Evolutionary conservation across 345 rosid species (phyloP).

Genomic region (Citrus cavaleriei): DNA sequence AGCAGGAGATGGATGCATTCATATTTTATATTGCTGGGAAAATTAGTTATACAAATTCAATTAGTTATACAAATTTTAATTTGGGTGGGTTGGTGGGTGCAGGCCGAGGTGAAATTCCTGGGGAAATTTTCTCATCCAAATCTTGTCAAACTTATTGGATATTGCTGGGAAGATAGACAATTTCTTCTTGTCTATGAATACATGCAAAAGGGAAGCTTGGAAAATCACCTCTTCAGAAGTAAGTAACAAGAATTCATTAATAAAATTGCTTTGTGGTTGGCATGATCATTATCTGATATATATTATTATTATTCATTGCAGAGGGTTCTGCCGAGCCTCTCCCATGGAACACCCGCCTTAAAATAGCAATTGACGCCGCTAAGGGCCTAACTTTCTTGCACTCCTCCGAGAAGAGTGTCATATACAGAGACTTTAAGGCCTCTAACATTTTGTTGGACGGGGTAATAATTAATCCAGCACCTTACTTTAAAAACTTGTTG

Average conservation of each 20-base stretch:
- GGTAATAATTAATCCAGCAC: constrained; percentile 27
- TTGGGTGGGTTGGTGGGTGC: constrained; percentile 1
- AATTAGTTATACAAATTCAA: neutral
- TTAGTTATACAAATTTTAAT: neutral
- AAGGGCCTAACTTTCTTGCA: constrained; percentile 71
- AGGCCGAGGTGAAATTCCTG: constrained; percentile 78
- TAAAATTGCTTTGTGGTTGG: no score
- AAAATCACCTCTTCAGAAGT: constrained; percentile 73
- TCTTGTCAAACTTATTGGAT: constrained; percentile 77
- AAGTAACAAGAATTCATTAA: constrained; percentile 8
- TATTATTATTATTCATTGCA: constrained; percentile 14
- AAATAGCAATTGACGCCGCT: constrained; percentile 78
- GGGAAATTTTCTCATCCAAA: constrained; percentile 85
- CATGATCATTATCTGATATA: neutral
- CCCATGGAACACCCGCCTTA: constrained; percentile 56
- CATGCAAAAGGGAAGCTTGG: constrained; percentile 76
- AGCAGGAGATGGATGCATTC: neutral
- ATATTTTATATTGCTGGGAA: neutral
- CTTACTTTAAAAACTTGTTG: no score
- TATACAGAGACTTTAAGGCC: constrained; percentile 83
- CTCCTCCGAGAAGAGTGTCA: constrained; percentile 73
- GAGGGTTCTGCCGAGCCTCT: constrained; percentile 53
- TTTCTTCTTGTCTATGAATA: constrained; percentile 76
- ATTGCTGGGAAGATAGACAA: constrained; percentile 69
- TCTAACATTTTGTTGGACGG: constrained; percentile 77